phyloP scores from a whole-genome alignment of 73 alveolate species.

The Blepharisma japonicum region DNA sequence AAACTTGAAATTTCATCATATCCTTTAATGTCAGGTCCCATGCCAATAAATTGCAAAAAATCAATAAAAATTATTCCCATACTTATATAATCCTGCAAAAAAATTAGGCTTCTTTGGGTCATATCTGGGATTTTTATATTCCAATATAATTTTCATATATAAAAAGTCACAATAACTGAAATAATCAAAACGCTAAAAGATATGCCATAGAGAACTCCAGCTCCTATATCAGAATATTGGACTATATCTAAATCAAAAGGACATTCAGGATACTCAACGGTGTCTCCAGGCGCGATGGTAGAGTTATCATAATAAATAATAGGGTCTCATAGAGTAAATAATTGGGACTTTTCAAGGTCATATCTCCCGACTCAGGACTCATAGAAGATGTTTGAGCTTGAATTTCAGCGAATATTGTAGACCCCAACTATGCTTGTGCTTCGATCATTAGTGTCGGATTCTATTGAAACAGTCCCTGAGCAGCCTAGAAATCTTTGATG shows the following conservation, averaged over 20 bases:
- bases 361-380: too few species aligned
- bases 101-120: too few species aligned
- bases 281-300: background rate
- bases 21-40: constrained; percentile 19
- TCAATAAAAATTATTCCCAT: too few species aligned
- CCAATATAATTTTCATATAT: too few species aligned
- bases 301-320: background rate
- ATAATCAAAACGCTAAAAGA: too few species aligned
- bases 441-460: background rate
- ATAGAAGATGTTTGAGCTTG: too few species aligned
- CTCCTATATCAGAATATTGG: background rate
- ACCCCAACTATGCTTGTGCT: background rate
- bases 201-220: too few species aligned
- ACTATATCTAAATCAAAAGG: constrained; percentile 12
- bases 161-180: too few species aligned
- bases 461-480: constrained; percentile 8
- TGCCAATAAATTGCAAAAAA: background rate
- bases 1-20: background rate
- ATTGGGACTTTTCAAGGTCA: too few species aligned
- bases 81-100: too few species aligned
- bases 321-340: background rate
- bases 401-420: too few species aligned
- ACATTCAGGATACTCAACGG: background rate
- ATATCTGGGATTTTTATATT: too few species aligned
- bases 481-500: constrained; percentile 15